Conservation (phyloP, 2,329 filamentous ascomycete genomes). For the Sporothrix brunneoviolacea region DNA sequence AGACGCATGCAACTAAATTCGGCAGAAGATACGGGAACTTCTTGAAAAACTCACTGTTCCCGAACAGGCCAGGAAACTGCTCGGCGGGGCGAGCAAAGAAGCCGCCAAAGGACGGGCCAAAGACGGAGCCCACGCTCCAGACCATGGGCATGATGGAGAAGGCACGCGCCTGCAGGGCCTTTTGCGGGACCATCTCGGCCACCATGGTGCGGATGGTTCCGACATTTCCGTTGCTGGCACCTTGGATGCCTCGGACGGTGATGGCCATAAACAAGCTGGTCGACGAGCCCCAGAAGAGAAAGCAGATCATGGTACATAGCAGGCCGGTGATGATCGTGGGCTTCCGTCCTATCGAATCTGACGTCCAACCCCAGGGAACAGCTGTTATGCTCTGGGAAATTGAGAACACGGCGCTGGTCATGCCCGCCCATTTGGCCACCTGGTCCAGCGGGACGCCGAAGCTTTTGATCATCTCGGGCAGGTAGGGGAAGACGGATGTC, state of each 20-base stretch:
- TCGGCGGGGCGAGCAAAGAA: slow-evolving; percentile 74
- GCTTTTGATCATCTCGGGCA: slow-evolving; percentile 76
- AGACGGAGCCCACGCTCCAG: slow-evolving; percentile 81
- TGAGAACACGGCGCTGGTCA: slow-evolving; percentile 67
- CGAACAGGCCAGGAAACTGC: slow-evolving; percentile 66
- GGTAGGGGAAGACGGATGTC: slow-evolving; percentile 63
- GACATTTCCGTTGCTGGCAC: slow-evolving; percentile 85
- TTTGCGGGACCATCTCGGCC: slow-evolving; percentile 85
- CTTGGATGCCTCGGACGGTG: slow-evolving; percentile 66
- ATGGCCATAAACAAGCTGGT: slow-evolving; percentile 75
- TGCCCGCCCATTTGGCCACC: slow-evolving; percentile 73
- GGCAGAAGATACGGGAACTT: slow-evolving; percentile 77
- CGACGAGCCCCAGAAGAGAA: slow-evolving; percentile 78
- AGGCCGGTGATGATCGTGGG: slow-evolving; percentile 70
- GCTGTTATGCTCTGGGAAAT: slow-evolving; percentile 65
- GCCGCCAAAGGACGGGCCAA: slow-evolving; percentile 83
- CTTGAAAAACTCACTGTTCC: slow-evolving; percentile 59
- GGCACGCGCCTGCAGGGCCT: slow-evolving; percentile 76
- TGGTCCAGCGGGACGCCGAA: slow-evolving; percentile 66
- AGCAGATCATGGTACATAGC: slow-evolving; percentile 72
- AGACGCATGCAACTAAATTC: slow-evolving; percentile 66
- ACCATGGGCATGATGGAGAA: slow-evolving; percentile 91
- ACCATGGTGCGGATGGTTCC: slow-evolving; percentile 89
- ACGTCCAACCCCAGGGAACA: slow-evolving; percentile 67
- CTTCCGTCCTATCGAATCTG: slow-evolving; percentile 76